Base-by-base conservation (phyloP, 225 moss, liverwort and hornwort genomes). In the Takakia lepidozioides region DNA sequence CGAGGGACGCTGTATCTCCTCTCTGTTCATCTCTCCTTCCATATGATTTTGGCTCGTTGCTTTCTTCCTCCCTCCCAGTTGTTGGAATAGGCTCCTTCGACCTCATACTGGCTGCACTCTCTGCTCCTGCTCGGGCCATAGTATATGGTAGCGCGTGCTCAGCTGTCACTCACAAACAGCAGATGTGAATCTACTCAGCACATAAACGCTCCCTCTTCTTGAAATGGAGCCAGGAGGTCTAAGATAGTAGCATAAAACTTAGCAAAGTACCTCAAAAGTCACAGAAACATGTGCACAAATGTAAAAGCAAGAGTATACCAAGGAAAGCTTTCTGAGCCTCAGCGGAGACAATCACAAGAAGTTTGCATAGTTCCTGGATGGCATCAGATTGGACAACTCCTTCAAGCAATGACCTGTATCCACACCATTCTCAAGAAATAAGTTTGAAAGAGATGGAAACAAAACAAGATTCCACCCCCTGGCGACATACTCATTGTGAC, bases 301-400 rank as follows among this genome's bases (percentile, higher is more conserved):
- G n/a, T n/a, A n/a, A n/a, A n/a, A n/a, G n/a, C n/a, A n/a, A n/a
- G 26, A 19, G 22, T 26, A 17, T 66, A 82, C 82, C 73, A 62
- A 69, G 44, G 62, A 77, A 77, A 8, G 57, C 62, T 24, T 69
- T 82, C 60, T 77, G 72, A 48, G 69, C 59, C 63, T 77, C 73
- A 39, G 72, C 66, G 43, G 77, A 76, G 55, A 77, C 67, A 38
- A 77, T 61, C 49, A 67, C 70, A 40, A 82, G 82, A 36, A 73
- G 82, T 60, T 82, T 77, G 59, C 77, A 73, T 30, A 73, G 62
- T 38, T 77, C 68, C 37, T 72, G 67, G 52, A 77, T 64, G 29
- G 71, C 72, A 27, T 77, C 76, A 18, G 57, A 62, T 53, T 71
- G 71, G 42, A 77, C 67, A 36, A 77, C 76, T 10, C 72, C 76